phyloP scores from a whole-genome alignment of 768 basidiomycete genomes.

The Exsudoporus frostii region DNA sequence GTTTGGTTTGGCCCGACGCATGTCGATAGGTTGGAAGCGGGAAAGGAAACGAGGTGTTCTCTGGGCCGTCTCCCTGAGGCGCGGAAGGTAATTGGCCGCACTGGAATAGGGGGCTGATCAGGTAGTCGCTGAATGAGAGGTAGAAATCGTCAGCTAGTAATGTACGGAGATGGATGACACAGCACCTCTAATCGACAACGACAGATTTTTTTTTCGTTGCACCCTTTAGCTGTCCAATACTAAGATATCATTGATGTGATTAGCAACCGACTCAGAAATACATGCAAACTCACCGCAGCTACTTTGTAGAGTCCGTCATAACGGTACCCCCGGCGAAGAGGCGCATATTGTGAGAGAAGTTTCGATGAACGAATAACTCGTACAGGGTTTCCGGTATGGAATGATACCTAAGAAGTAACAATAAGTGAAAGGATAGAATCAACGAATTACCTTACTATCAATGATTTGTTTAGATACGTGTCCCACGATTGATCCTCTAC shows the following conservation, averaged over 20 bases:
- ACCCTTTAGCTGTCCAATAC: conserved; percentile 23
- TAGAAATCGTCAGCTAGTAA: not conserved
- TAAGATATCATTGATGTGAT: not conserved
- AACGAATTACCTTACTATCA: conserved; percentile 11
- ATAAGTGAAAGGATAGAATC: not conserved
- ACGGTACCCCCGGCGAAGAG: conserved; percentile 22
- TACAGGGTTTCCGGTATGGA: conserved; percentile 15
- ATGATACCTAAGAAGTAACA: conserved; percentile 17
- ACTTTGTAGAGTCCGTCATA: conserved; percentile 33
- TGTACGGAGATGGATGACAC: not conserved
- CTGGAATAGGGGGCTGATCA: conserved; percentile 23
- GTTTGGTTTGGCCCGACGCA: not conserved
- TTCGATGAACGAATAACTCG: conserved; percentile 27
- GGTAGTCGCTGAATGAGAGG: conserved; percentile 22
- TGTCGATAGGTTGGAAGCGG: not conserved
- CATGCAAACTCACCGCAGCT: conserved; percentile 11
- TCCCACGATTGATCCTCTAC: conserved; percentile 24
- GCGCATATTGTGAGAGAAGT: conserved; percentile 25
- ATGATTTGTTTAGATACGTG: conserved; percentile 3
- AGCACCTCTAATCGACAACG: conserved; percentile 27
- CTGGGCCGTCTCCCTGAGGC: not conserved
- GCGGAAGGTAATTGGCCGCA: not conserved
- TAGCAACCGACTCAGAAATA: not conserved
- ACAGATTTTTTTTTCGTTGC: conserved; percentile 15
- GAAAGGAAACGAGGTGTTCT: not conserved